These are phyloP conservation scores for Solanum hybrid DNA, from an alignment of 305 asterid species.

Conservation along the genomic window DNA sequence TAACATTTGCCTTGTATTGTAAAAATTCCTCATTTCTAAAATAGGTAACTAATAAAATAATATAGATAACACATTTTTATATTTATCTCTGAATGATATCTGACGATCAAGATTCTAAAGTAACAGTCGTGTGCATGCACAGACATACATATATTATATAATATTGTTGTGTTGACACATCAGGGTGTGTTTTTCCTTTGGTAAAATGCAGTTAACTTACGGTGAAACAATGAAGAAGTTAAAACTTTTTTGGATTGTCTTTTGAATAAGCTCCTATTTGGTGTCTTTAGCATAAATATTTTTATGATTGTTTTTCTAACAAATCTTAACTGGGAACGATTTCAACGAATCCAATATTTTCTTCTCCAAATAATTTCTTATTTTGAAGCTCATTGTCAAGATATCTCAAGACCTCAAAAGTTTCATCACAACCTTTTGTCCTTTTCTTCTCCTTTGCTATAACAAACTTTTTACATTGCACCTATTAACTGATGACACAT, in stretches of 20 bases:
- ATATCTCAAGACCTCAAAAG: neutral
- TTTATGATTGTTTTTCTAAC: neutral
- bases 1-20: neutral
- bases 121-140: too few relatives aligned
- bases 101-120: too few relatives aligned
- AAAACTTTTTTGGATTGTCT: too few relatives aligned
- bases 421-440: slow-evolving; percentile 20
- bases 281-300: neutral
- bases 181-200: neutral
- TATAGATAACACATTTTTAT: too few relatives aligned
- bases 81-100: too few relatives aligned
- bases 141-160: neutral
- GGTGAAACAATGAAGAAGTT: too few relatives aligned
- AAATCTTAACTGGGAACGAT: slow-evolving; percentile 11
- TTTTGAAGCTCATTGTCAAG: slow-evolving; percentile 20
- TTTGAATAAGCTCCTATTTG: neutral
- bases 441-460: slow-evolving; percentile 10
- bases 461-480: slow-evolving; percentile 5
- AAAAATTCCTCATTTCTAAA: neutral
- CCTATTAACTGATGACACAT: neutral
- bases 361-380: slow-evolving; percentile 33
- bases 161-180: neutral
- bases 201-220: neutral
- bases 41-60: neutral
- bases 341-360: slow-evolving; percentile 20